These are phyloP conservation scores for Datisca glomerata DNA, from an alignment of 306 rosid species.

Conservation along the genomic window DNA sequence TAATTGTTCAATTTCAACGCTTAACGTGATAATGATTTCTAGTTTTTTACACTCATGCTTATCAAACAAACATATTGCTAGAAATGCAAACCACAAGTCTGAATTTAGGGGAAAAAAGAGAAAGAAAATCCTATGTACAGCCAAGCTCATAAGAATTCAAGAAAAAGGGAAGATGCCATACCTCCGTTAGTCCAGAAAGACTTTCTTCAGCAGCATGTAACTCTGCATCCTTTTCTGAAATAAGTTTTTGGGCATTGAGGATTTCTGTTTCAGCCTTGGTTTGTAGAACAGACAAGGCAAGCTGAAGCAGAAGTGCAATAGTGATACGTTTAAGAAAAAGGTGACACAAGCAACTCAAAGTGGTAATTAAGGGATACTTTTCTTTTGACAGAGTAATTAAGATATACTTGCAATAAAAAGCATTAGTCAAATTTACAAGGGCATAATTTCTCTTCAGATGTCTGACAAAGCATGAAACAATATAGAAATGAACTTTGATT, in stretches of 20 bases:
- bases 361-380: too few relatives aligned
- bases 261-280: constrained; percentile 65
- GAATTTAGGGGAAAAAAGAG: neutral
- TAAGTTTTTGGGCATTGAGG: constrained; percentile 52
- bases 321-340: too few relatives aligned
- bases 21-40: too few relatives aligned
- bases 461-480: too few relatives aligned
- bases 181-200: constrained; percentile 84
- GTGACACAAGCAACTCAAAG: too few relatives aligned
- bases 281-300: constrained; percentile 62
- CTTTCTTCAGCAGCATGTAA: constrained; percentile 64
- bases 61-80: neutral
- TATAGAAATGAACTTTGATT: too few relatives aligned
- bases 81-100: neutral
- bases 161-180: constrained; percentile 21
- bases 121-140: constrained; percentile 7
- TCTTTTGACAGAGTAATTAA: too few relatives aligned
- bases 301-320: constrained; percentile 42
- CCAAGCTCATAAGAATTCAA: constrained; percentile 12
- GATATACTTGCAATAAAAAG: too few relatives aligned
- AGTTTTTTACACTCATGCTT: too few relatives aligned
- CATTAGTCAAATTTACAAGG: too few relatives aligned
- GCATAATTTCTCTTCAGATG: too few relatives aligned
- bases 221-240: constrained; percentile 67
- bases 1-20: too few relatives aligned